Conservation (phyloP, 305 asterid genomes). For the Fraxinus latifolia region DNA sequence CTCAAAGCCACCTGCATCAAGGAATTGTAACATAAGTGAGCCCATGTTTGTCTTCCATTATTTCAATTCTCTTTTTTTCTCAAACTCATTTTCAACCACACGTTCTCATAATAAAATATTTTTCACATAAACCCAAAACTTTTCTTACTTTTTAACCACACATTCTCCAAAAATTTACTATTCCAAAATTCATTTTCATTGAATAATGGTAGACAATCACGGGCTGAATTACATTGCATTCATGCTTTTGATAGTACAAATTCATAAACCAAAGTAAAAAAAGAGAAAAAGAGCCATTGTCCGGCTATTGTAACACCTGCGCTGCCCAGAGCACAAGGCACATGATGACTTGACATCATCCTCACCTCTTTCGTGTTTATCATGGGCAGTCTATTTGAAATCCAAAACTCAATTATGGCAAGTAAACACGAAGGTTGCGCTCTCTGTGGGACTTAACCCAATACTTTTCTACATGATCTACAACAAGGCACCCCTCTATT, state of each 20-base stretch:
- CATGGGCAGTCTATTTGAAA: not conserved
- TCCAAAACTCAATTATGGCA: not conserved
- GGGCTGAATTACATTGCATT: not conserved
- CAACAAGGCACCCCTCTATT: not conserved
- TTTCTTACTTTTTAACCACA: no score
- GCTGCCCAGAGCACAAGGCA: not conserved
- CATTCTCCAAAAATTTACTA: no score
- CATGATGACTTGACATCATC: not conserved
- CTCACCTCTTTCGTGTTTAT: not conserved
- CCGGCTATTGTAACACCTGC: not conserved
- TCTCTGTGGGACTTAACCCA: not conserved
- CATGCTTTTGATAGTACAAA: not conserved
- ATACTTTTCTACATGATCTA: not conserved
- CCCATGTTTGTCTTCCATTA: no score
- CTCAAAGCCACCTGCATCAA: slow-evolving; percentile 28
- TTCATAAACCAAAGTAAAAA: not conserved
- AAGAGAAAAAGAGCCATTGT: not conserved
- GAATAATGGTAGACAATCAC: no score
- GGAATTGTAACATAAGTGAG: not conserved
- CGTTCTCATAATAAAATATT: no score
- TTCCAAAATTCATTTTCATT: no score
- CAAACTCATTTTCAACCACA: no score
- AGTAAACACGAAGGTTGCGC: not conserved
- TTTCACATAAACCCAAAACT: no score
- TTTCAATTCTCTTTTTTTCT: no score